phyloP scores from a whole-genome alignment of 2,329 filamentous ascomycete species.

The Fusarium beomiforme region DNA sequence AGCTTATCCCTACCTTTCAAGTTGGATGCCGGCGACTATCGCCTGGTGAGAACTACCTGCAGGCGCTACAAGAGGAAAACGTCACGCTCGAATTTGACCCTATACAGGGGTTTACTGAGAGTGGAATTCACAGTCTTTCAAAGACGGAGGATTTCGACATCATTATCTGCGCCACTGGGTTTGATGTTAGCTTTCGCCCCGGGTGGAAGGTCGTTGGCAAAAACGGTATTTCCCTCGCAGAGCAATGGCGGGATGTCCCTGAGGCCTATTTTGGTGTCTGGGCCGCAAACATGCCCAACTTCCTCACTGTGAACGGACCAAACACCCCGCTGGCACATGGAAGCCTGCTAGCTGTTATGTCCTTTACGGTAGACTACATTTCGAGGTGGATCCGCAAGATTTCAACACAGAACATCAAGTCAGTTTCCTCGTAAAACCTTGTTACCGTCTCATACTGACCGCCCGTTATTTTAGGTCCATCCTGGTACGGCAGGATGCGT shows the following conservation, averaged over 20 bases:
- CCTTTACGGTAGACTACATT: neutral
- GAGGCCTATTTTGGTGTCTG: neutral
- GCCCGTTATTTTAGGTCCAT: neutral
- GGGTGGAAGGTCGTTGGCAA: neutral
- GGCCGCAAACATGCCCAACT: neutral
- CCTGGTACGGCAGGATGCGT: neutral
- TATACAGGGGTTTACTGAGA: neutral
- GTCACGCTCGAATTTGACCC: neutral
- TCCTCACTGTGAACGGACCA: neutral
- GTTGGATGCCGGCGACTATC: neutral
- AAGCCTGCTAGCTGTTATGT: slow-evolving; percentile 1
- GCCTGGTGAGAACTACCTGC: slow-evolving; percentile 1
- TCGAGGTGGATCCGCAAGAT: neutral
- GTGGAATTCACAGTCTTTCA: neutral
- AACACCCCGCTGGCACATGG: neutral
- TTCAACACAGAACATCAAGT: neutral
- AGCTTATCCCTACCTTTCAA: neutral
- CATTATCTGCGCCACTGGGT: slow-evolving; percentile 8
- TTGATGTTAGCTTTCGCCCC: neutral
- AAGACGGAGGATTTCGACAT: neutral
- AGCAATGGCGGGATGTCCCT: neutral
- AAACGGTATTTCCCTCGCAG: neutral
- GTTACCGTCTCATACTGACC: accelerated
- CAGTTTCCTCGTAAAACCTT: accelerated
- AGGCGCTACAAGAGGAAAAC: slow-evolving; percentile 2